These are phyloP conservation scores for Brassica juncea DNA, from an alignment of 345 rosid genomes.

Conservation along the genomic window DNA sequence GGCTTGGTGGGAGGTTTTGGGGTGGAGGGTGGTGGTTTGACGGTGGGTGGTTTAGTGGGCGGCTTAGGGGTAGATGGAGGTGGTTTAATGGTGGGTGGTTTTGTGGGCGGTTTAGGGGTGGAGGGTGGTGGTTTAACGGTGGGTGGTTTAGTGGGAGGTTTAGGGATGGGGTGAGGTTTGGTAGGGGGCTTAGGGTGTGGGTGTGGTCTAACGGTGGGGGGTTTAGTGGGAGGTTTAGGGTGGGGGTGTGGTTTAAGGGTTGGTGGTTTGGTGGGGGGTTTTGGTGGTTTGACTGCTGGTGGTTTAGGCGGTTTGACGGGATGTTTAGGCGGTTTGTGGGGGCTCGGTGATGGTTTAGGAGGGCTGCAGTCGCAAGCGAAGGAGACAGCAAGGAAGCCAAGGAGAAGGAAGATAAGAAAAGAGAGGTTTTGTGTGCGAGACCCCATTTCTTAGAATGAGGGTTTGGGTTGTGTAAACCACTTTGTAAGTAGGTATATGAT, in stretches of 20 bases:
- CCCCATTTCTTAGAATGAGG: constrained; percentile 28
- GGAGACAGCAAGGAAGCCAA: constrained; percentile 33
- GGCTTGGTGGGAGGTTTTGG: neutral
- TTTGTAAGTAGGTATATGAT: constrained; percentile 15
- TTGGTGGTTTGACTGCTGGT: constrained; percentile 33
- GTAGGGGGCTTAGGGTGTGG: constrained; percentile 41
- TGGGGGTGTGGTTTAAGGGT: constrained; percentile 27
- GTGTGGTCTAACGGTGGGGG: constrained; percentile 22
- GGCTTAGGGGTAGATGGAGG: constrained; percentile 26
- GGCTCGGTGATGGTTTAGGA: constrained; percentile 33
- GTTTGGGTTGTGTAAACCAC: constrained; percentile 18
- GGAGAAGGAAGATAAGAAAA: constrained; percentile 28
- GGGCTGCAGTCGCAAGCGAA: constrained; percentile 35
- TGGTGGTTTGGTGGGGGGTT: constrained; percentile 28
- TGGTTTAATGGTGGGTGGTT: constrained; percentile 35
- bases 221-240: constrained; percentile 32
- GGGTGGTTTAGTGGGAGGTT: constrained; percentile 24
- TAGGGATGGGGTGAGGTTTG: constrained; percentile 4
- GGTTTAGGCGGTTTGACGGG: constrained; percentile 37
- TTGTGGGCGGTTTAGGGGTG: constrained; percentile 40
- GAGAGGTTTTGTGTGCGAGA: constrained; percentile 28
- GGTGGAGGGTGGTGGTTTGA: constrained; percentile 10
- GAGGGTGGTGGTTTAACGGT: constrained; percentile 41
- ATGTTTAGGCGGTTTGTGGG: constrained; percentile 40
- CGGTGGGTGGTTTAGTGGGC: constrained; percentile 23